Percentiles rank a stretch among this genome's conserved stretches.
phyloP scores from a whole-genome alignment of 306 rosid genomes.

The Citrullus mucosospermus region DNA sequence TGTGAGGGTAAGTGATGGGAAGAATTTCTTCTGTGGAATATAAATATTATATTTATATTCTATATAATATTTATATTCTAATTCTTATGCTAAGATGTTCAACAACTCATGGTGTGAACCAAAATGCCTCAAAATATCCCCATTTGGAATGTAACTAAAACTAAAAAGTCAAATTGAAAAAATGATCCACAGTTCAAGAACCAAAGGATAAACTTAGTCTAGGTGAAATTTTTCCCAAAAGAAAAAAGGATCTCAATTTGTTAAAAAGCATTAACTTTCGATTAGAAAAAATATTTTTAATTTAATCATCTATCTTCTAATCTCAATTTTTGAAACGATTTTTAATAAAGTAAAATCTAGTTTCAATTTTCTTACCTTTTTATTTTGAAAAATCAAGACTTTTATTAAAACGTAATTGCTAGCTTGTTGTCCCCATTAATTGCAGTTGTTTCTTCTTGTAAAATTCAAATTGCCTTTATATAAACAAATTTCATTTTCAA shows the following conservation, averaged over 20 bases:
- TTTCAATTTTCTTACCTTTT: no score
- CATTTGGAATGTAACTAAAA: neutral
- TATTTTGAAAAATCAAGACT: neutral
- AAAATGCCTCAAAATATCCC: neutral
- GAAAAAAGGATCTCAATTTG: no score
- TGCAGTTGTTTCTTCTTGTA: neutral
- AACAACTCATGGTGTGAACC: neutral
- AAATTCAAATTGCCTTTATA: neutral
- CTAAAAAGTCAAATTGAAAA: neutral
- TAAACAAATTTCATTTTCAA: neutral
- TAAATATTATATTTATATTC: no score
- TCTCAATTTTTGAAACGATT: no score
- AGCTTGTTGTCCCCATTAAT: neutral
- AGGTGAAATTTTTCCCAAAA: neutral
- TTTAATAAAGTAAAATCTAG: neutral
- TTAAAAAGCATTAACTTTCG: no score
- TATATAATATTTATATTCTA: neutral
- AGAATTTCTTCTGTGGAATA: conserved; percentile 2
- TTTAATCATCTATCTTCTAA: no score
- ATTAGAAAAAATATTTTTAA: no score
- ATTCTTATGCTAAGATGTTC: conserved; percentile 1
- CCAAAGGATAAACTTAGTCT: neutral
- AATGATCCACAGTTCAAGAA: neutral
- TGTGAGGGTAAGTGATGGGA: neutral
- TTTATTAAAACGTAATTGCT: neutral